Evolutionary conservation across 768 basidiomycete genomes (phyloP).

Genomic region (Trametes meyenii): DNA sequence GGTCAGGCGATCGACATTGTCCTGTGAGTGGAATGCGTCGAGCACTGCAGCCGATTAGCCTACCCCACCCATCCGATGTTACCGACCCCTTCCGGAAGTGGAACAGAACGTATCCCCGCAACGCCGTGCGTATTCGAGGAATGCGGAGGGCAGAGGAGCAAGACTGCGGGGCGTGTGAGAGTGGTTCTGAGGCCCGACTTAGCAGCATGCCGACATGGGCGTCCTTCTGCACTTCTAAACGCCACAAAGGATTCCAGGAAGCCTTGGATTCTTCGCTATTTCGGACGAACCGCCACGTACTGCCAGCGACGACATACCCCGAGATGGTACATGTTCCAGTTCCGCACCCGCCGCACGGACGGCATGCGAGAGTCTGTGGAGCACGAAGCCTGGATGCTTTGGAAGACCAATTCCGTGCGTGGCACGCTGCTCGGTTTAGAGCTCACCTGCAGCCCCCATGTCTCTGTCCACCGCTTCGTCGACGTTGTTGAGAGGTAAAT

Average conservation of each 20-base stretch:
- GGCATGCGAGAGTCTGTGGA: conserved; percentile 3
- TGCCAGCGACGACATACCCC: conserved; percentile 9
- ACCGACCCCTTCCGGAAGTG: background rate
- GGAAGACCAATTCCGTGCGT: conserved; percentile 10
- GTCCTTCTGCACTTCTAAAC: conserved; percentile 5
- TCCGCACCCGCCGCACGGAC: background rate
- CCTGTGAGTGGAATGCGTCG: background rate
- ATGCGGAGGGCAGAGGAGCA: too few relatives aligned
- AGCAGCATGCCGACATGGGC: conserved; percentile 1
- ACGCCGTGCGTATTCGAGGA: background rate
- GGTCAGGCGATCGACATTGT: background rate
- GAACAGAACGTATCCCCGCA: background rate
- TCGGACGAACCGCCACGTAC: background rate
- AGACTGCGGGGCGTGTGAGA: conserved; percentile 2
- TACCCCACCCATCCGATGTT: background rate
- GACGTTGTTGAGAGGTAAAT: background rate
- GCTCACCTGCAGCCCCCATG: conserved; percentile 1
- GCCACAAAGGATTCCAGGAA: conserved; percentile 1
- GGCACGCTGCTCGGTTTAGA: conserved; percentile 6
- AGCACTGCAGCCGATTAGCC: too few relatives aligned
- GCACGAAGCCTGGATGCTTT: background rate
- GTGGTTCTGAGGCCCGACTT: background rate
- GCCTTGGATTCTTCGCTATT: background rate
- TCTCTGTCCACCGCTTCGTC: background rate
- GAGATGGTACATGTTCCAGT: background rate